Base-by-base conservation (phyloP, 2,329 filamentous ascomycete species). In the Neofusicoccum cordaticola region DNA sequence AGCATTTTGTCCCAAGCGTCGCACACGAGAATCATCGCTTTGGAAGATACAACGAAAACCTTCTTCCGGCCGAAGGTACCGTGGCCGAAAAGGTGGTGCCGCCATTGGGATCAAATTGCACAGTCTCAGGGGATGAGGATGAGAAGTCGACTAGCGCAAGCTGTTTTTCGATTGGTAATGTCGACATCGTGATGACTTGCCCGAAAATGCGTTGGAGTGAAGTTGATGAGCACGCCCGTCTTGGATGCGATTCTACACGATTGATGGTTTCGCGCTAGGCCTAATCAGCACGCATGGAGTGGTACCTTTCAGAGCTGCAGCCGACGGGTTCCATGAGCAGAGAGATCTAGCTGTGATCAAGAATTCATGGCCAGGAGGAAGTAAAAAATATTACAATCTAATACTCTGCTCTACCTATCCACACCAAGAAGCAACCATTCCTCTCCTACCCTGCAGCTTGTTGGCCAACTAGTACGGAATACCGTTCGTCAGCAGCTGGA, bases 401-500 rank as follows among this genome's bases (percentile, higher is more conserved):
- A 11, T 39, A 39, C 13, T 9, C 11, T 3, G 11, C 8, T 9
- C 37, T 15, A 39, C 6, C 37, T 15, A 39, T 12, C 37, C 37
- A 39, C 48, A n/a, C 27, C 48, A n/a, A 27, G 4, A n/a, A 27
- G 11, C 35, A 22, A 17, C 34, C 34, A 12, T 34, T 31, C 45
- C 4, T 48, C 34, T 37, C 13, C 27, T 7, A 1, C 6, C 27
- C 27, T 7, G 27, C 27, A 31, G 4, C 27, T 7, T 7, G 27
- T 31, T 31, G 27, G 6, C 27, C 27, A 31, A 48, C 66, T 84
- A 97, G 75, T 96, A 98, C 39, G 95, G 95, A 77, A 99, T 99
- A 6, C 94, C 95, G 75, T 99, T 98, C 37, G 95, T 98, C 79
- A 97, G 81, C 72, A 97, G 82, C 82, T 99, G 95, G 84, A 97